These are phyloP conservation scores for Pyrenophora tritici-repentis DNA, from an alignment of 2,329 filamentous ascomycete species.

Conservation along the genomic window DNA sequence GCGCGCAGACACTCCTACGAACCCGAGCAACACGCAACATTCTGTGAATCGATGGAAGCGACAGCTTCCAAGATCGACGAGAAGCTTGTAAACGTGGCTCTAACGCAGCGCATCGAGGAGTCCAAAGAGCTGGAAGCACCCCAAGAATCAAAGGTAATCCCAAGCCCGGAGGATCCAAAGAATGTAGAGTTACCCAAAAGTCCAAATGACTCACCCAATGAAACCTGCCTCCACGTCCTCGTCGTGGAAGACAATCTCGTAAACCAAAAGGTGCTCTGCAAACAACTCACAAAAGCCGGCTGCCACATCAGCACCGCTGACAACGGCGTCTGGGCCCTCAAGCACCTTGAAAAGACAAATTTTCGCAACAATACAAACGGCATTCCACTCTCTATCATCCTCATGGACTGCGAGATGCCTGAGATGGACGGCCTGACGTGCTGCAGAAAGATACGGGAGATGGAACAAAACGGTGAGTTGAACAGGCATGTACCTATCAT, in stretches of 20 bases:
- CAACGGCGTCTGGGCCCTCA: slow-evolving; percentile 41
- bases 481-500: slow-evolving; percentile 41
- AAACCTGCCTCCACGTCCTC: slow-evolving; percentile 29
- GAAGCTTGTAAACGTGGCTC: neutral
- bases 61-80: neutral
- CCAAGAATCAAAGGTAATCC: too few relatives aligned
- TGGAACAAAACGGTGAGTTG: slow-evolving; percentile 28
- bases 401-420: slow-evolving; percentile 49
- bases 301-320: slow-evolving; percentile 38
- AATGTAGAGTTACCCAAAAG: too few relatives aligned
- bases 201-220: neutral
- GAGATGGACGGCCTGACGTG: slow-evolving; percentile 47
- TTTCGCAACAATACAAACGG: slow-evolving; percentile 16
- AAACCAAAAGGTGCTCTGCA: slow-evolving; percentile 43
- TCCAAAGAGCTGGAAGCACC: too few relatives aligned
- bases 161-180: too few relatives aligned
- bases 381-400: slow-evolving; percentile 36
- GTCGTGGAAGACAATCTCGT: slow-evolving; percentile 47
- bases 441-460: slow-evolving; percentile 38
- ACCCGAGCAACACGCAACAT: neutral
- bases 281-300: slow-evolving; percentile 41
- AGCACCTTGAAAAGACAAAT: slow-evolving; percentile 26
- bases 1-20: slow-evolving; percentile 4
- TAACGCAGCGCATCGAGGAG: neutral
- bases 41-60: neutral